These are phyloP conservation scores for Citrullus mucosospermus DNA, from an alignment of 306 rosid species.

Conservation along the genomic window DNA sequence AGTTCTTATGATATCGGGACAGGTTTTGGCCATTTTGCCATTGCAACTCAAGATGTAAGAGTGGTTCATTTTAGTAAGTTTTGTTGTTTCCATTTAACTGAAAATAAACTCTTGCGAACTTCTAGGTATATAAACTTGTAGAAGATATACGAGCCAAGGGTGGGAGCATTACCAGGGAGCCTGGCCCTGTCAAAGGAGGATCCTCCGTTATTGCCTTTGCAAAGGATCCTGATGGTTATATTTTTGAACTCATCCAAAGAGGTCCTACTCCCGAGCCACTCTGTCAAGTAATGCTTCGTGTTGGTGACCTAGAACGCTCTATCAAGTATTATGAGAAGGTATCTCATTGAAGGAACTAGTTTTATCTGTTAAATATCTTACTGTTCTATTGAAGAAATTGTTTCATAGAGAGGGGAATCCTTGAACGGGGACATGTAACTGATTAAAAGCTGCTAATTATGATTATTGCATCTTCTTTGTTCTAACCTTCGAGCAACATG, in stretches of 20 bases:
- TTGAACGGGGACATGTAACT: not conserved
- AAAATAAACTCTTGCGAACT: constrained; percentile 11
- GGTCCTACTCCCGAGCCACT: constrained; percentile 69
- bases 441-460: not conserved
- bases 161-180: constrained; percentile 72
- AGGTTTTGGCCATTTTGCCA: constrained; percentile 95
- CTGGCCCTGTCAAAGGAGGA: constrained; percentile 89
- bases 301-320: constrained; percentile 79
- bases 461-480: not conserved
- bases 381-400: not conserved
- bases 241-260: constrained; percentile 74
- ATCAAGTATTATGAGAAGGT: constrained; percentile 93
- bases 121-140: constrained; percentile 69
- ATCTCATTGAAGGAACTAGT: not conserved
- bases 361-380: not conserved
- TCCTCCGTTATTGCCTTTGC: constrained; percentile 55
- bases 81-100: constrained; percentile 1
- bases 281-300: constrained; percentile 96
- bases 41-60: constrained; percentile 76
- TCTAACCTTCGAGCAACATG: not conserved
- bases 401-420: not conserved
- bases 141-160: constrained; percentile 63
- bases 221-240: constrained; percentile 92
- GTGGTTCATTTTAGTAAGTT: not conserved
- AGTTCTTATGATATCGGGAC: constrained; percentile 75